Percentiles rank a stretch among this genome's conserved stretches.
Conservation (phyloP, 179 eudicot species). For the Actinidia chinensis region DNA sequence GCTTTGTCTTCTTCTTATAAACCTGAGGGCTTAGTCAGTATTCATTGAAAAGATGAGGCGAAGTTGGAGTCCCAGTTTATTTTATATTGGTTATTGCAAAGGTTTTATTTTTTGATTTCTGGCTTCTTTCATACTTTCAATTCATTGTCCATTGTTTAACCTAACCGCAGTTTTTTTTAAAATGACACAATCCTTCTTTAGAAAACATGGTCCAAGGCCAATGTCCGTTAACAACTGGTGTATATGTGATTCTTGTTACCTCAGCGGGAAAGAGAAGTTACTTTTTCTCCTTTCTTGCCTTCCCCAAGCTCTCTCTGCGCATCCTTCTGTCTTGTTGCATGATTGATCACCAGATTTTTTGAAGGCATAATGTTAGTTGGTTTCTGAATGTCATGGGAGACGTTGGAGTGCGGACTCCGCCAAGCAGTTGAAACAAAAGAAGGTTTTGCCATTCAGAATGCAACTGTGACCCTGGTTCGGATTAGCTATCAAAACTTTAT, state of each 20-base stretch:
- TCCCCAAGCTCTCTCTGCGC: not conserved
- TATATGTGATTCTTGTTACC: not conserved
- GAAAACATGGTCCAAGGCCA: no score
- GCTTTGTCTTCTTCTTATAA: not conserved
- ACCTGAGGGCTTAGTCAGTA: not conserved
- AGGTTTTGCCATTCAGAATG: constrained; percentile 92
- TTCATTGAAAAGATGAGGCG: not conserved
- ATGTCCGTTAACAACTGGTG: not conserved
- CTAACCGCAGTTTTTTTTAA: not conserved
- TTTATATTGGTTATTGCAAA: no score
- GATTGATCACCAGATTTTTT: constrained; percentile 12
- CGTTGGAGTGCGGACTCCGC: constrained; percentile 99
- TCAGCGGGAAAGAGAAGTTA: not conserved
- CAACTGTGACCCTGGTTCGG: constrained; percentile 95
- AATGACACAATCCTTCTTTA: not conserved
- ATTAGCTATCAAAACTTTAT: constrained; percentile 98
- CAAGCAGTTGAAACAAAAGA: constrained; percentile 99
- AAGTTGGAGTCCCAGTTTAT: not conserved
- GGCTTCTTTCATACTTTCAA: not conserved
- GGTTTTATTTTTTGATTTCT: constrained; percentile 11
- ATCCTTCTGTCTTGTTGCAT: not conserved
- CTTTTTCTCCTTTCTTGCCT: not conserved
- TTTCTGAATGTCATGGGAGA: constrained; percentile 62
- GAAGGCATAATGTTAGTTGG: not conserved
- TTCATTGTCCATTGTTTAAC: no score